phyloP scores from a whole-genome alignment of 148 eudicot genomes.

The Rhododendron williamsianum region DNA sequence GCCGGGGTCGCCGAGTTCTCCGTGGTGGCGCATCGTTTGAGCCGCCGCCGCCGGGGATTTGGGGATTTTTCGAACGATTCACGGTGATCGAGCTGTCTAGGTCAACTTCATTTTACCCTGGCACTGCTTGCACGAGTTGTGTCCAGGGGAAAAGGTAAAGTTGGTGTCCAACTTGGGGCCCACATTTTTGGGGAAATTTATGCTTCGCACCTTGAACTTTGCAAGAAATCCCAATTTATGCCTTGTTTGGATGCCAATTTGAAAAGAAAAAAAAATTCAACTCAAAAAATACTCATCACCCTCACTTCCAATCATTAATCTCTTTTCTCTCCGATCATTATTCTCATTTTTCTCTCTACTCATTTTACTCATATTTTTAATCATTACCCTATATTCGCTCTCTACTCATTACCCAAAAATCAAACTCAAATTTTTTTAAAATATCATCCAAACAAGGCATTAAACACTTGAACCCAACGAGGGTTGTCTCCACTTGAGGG shows the following conservation, averaged over 20 bases:
- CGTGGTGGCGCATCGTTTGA: constrained; percentile 7
- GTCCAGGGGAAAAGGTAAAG: background rate
- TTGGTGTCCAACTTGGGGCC: background rate
- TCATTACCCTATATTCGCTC: no score
- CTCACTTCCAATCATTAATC: no score
- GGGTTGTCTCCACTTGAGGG: no score
- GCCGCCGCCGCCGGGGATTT: background rate
- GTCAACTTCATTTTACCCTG: background rate
- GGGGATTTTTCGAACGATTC: background rate
- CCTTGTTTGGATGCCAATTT: no score
- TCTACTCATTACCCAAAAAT: no score
- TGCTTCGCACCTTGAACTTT: background rate
- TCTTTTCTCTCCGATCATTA: no score
- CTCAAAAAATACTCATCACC: no score
- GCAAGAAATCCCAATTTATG: background rate
- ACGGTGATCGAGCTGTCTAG: background rate
- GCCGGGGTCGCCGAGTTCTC: background rate
- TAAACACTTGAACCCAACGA: background rate
- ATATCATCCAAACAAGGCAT: no score
- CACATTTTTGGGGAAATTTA: background rate
- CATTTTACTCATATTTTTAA: no score
- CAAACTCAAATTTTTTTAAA: no score
- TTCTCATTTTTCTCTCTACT: no score
- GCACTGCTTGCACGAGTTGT: background rate
- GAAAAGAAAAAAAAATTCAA: no score